Evolutionary conservation across 441 rosid genomes (phyloP).

Genomic region (Daphne laureola): DNA sequence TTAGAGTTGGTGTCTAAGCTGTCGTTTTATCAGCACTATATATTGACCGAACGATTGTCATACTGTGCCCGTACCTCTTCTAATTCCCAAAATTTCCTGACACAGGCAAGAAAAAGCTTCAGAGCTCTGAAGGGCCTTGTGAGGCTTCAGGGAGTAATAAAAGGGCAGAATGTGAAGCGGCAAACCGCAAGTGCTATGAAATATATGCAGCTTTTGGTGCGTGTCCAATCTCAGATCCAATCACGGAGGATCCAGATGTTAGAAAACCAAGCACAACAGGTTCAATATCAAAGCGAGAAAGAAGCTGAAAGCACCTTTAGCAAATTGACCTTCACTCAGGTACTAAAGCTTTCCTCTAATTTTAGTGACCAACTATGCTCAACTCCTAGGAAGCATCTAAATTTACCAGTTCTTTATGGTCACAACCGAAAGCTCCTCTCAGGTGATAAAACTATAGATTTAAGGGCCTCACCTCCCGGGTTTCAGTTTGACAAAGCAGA

Average conservation of each 20-base stretch:
- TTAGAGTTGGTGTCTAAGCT: too few species aligned
- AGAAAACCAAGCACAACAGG: conserved; percentile 71
- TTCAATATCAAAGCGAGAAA: conserved; percentile 41
- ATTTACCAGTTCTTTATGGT: not conserved
- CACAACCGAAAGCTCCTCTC: too few species aligned
- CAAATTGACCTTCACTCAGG: conserved; percentile 38
- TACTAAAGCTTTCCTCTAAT: conserved; percentile 27
- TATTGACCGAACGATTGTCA: too few species aligned
- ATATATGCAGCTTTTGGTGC: conserved; percentile 81
- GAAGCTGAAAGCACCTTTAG: conserved; percentile 43
- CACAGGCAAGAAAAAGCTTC: conserved; percentile 85
- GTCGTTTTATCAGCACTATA: too few species aligned
- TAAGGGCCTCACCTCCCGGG: too few species aligned
- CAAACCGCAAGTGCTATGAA: conserved; percentile 84
- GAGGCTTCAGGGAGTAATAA: conserved; percentile 89
- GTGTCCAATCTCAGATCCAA: conserved; percentile 90
- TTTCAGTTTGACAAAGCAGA: too few species aligned
- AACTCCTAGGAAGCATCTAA: not conserved
- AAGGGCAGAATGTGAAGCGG: conserved; percentile 81
- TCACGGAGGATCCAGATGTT: conserved; percentile 83
- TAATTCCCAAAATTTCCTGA: conserved; percentile 1
- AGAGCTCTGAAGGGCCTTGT: conserved; percentile 83
- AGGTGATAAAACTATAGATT: too few species aligned
- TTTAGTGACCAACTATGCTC: too few species aligned
- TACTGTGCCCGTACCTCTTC: not conserved